Evolutionary conservation across 2,329 filamentous ascomycete genomes (phyloP).

Genomic region (Epichloe gansuensis): DNA sequence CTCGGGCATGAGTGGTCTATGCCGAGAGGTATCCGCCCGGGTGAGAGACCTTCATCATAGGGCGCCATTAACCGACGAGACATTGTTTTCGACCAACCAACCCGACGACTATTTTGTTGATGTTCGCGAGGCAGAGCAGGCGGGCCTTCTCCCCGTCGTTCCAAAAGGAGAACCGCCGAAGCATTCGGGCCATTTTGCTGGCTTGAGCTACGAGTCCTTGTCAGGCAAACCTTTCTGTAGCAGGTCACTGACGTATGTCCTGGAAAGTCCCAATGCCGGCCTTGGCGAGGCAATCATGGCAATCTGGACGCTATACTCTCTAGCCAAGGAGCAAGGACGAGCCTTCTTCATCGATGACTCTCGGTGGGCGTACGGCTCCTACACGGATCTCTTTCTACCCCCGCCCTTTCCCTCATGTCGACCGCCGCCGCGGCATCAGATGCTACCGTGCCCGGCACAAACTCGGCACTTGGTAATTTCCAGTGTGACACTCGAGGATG

Average conservation of each 20-base stretch:
- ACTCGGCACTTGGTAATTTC: constrained; percentile 67
- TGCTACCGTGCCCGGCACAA: constrained; percentile 67
- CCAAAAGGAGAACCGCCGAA: constrained; percentile 26
- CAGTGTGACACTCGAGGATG: constrained; percentile 49
- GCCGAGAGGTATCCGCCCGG: constrained; percentile 49
- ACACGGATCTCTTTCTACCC: constrained; percentile 57
- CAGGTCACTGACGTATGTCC: constrained; percentile 62
- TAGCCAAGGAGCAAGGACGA: constrained; percentile 61
- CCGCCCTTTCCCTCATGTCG: constrained; percentile 55
- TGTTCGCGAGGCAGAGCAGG: constrained; percentile 55
- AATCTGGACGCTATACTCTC: constrained; percentile 73
- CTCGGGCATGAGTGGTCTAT: constrained; percentile 54
- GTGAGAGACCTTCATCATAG: constrained; percentile 35
- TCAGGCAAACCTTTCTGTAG: constrained; percentile 48
- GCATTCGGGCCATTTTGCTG: constrained; percentile 34
- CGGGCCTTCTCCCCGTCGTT: constrained; percentile 43
- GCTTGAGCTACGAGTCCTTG: constrained; percentile 30
- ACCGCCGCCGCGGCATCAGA: constrained; percentile 61
- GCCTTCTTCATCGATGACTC: constrained; percentile 79
- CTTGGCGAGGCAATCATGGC: constrained; percentile 66
- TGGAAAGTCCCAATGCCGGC: constrained; percentile 63
- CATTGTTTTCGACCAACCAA: constrained; percentile 42
- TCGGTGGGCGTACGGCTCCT: constrained; percentile 71
- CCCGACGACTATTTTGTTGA: constrained; percentile 62
- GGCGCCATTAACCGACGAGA: constrained; percentile 28